These are phyloP conservation scores for Aspergillus sclerotialis DNA, from an alignment of 2,329 filamentous ascomycete species.

Conservation along the genomic window DNA sequence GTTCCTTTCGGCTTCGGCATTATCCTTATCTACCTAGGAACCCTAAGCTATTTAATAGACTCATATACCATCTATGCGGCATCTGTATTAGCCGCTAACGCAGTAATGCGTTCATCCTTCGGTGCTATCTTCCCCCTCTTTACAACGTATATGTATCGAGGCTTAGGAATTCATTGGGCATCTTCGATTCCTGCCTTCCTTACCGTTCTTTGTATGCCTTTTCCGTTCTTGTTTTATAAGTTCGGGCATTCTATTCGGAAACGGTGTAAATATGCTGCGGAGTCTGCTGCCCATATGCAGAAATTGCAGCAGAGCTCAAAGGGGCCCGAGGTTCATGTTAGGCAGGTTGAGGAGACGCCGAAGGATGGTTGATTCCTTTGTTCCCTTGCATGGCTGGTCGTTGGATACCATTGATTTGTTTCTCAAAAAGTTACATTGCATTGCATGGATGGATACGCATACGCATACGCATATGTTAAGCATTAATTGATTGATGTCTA, in stretches of 20 bases:
- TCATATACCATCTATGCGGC: neutral
- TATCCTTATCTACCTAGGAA: neutral
- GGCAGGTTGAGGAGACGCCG: too few species aligned
- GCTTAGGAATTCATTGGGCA: neutral
- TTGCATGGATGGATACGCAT: too few species aligned
- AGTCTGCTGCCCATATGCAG: neutral
- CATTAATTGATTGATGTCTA: too few species aligned
- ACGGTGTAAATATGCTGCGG: neutral
- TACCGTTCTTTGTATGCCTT: neutral
- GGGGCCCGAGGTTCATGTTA: too few species aligned
- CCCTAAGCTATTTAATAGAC: neutral
- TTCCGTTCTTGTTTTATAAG: neutral
- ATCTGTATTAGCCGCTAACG: neutral
- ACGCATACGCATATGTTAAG: too few species aligned
- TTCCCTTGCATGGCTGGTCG: too few species aligned
- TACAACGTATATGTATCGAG: neutral
- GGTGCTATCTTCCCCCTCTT: neutral
- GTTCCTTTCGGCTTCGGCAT: neutral
- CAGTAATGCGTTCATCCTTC: neutral
- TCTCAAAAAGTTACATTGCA: too few species aligned
- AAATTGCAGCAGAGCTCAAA: neutral
- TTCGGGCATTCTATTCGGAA: neutral
- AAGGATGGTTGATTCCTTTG: too few species aligned
- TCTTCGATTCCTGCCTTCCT: neutral
- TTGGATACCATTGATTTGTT: too few species aligned